Conservation (phyloP, 1,139 yeast species). For the Hyphopichia wangnamkhiaoensis region DNA sequence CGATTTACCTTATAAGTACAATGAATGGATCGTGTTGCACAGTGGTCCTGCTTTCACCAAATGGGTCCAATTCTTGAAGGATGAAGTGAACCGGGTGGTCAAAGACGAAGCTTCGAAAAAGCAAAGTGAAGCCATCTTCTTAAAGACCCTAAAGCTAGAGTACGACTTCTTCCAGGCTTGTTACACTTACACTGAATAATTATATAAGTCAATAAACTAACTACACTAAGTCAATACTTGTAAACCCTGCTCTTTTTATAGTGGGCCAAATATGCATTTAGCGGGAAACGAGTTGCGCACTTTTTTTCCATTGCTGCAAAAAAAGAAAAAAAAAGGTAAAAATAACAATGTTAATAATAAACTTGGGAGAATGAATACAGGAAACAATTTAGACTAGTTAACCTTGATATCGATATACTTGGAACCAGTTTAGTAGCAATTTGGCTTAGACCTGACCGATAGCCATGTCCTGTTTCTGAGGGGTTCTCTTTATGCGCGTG, state of each 20-base stretch:
- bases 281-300: slow-evolving; percentile 5
- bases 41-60: slow-evolving; percentile 45
- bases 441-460: no score
- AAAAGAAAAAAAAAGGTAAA: background rate
- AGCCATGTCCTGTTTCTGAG: no score
- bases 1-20: slow-evolving; percentile 43
- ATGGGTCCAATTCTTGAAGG: slow-evolving; percentile 48
- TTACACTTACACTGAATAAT: slow-evolving; percentile 25
- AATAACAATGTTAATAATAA: no score
- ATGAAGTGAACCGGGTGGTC: slow-evolving; percentile 44
- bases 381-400: no score
- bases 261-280: slow-evolving; percentile 10
- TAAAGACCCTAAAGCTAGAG: slow-evolving; percentile 38
- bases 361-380: no score
- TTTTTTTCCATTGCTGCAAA: slow-evolving; percentile 2
- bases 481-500: no score
- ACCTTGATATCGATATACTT: no score
- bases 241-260: no score
- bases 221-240: no score
- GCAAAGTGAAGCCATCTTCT: slow-evolving; percentile 33
- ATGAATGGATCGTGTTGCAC: slow-evolving; percentile 54
- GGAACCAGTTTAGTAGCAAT: no score
- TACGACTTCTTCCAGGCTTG: slow-evolving; percentile 49
- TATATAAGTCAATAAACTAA: background rate
- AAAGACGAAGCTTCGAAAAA: slow-evolving; percentile 13